phyloP scores from a whole-genome alignment of 1,139 yeast genomes.

The Kluyveromyces sp. region DNA sequence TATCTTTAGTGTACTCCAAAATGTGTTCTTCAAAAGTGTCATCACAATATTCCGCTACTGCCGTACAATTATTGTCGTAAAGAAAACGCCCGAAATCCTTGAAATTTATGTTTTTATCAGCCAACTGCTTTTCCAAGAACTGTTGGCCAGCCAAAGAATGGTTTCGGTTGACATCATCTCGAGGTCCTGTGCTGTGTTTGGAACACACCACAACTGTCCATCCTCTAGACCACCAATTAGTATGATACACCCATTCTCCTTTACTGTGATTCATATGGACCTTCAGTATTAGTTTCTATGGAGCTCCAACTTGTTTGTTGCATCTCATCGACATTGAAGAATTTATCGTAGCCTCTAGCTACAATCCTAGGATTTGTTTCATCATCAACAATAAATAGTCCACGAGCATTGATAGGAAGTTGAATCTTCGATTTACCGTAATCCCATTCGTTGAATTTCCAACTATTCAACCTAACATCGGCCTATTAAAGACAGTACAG shows the following conservation, averaged over 20 bases:
- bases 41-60: conserved; percentile 90
- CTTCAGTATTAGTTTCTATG: conserved; percentile 44
- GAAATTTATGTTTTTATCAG: conserved; percentile 33
- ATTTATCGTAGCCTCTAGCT: conserved; percentile 89
- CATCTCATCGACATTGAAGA: conserved; percentile 74
- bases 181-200: conserved; percentile 75
- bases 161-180: conserved; percentile 47
- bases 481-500: conserved; percentile 27
- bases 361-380: conserved; percentile 37
- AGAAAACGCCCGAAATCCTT: conserved; percentile 51
- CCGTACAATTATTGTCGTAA: conserved; percentile 53
- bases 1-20: conserved; percentile 54
- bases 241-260: conserved; percentile 91
- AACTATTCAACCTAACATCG: conserved; percentile 35
- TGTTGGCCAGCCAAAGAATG: conserved; percentile 71
- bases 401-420: conserved; percentile 75
- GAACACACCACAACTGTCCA: conserved; percentile 80
- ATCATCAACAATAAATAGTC: conserved; percentile 58
- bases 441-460: conserved; percentile 92
- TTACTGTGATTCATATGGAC: conserved; percentile 80
- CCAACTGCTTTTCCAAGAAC: conserved; percentile 50
- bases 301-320: conserved; percentile 42
- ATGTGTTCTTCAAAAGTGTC: conserved; percentile 94
- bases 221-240: conserved; percentile 68
- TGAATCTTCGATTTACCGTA: conserved; percentile 48